Evolutionary conservation across 2,329 filamentous ascomycete genomes (phyloP), one percentile per base, ranked within the genome.

Genomic region (Decorospora gaudefroyi): DNA sequence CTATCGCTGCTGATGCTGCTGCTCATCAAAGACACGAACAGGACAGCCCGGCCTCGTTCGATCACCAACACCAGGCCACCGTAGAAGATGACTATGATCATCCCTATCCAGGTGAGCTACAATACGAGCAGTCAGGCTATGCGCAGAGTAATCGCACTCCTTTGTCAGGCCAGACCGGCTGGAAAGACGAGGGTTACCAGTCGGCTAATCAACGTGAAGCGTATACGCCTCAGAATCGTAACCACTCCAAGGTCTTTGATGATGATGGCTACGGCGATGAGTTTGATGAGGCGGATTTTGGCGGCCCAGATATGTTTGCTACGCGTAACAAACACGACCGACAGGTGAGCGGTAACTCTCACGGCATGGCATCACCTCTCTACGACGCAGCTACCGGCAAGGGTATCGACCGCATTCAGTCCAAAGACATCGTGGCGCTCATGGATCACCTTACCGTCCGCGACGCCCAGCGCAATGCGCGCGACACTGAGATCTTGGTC

Each of bases 371-470:
- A 3, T 93, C 90, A 19, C 91, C 92, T 2, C 77, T 97, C 13
- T 97, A 96, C 63, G 93, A 99, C 66, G 85, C 88, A 46, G 82
- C 91, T 3, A 95, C 88, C 1, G 92, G 92, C 38, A 85, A 83
- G 51, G 91, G 90, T 22, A 87, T 96, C 38, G 91, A 97, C 56
- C 81, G 86, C 33, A 97, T 99, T 37, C 87, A 97, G 68, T 96
- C 90, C 31, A 93, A 95, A 73, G 93, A 99, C 64, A 95, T 99
- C 60, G 87, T 99, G 53, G 90, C 92, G 16, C 76, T 99, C 49
- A 99, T 99, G 93, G 92, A 99, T 67, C 93, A 99, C 71, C 84
- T 99, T 51, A 97, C 95, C 68, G 93, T 97, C 52, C 87, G 93
- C 23, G 93, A 99, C 73, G 93, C 92, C 27, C 92, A 97, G 73